A percentile compares a stretch with the other conserved stretches of the same genome.
phyloP scores from a whole-genome alignment of 1,139 yeast species.

The Blastobotrys arbuscula region DNA sequence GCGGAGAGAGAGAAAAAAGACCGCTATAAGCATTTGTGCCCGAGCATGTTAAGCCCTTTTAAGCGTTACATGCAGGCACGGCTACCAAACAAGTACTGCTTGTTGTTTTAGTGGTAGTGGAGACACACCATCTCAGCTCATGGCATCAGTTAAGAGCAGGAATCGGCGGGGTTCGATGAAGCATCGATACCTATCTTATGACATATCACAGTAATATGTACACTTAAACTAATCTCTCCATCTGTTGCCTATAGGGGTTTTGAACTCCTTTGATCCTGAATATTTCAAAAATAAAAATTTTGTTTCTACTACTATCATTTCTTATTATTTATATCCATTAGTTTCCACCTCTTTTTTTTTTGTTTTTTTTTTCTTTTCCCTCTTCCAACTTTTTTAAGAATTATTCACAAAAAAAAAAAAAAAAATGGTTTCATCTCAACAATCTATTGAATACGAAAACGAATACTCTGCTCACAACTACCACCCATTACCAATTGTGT shows the following conservation, averaged over 20 bases:
- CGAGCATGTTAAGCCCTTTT: too few relatives aligned
- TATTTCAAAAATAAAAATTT: neutral
- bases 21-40: too few relatives aligned
- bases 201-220: neutral
- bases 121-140: neutral
- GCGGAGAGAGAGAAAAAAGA: too few relatives aligned
- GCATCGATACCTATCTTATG: neutral
- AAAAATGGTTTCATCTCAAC: conserved; percentile 46
- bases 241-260: conserved; percentile 23
- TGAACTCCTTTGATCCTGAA: neutral
- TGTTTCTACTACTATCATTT: neutral
- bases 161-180: conserved; percentile 13
- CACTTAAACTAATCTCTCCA: conserved; percentile 18
- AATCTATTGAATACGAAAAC: conserved; percentile 65
- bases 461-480: conserved; percentile 93
- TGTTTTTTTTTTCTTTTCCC: conserved; percentile 1
- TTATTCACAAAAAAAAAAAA: conserved; percentile 5
- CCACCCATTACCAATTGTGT: conserved; percentile 94
- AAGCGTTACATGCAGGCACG: too few relatives aligned
- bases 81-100: too few relatives aligned
- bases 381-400: neutral
- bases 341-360: neutral
- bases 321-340: conserved; percentile 1
- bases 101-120: too few relatives aligned
- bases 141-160: conserved; percentile 20